phyloP scores from a whole-genome alignment of 495 filamentous ascomycete species.

The Recurvomyces mirabilis region DNA sequence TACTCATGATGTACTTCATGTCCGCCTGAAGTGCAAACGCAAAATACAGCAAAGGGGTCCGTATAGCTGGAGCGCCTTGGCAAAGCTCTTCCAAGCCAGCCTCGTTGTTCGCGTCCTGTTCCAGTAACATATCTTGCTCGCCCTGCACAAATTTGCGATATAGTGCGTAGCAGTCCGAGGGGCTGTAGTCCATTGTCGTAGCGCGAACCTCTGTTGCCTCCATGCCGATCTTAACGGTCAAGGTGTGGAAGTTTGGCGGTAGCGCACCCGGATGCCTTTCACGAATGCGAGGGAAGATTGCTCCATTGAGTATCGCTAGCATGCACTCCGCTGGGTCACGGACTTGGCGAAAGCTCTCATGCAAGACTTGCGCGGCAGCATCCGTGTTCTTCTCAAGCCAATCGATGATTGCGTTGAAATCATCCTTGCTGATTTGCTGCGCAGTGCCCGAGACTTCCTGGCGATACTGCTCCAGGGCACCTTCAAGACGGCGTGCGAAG shows the following conservation, averaged over 20 bases:
- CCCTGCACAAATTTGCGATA: slow-evolving; percentile 10
- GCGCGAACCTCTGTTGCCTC: not conserved
- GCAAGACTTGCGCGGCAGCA: not conserved
- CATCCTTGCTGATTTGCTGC: not conserved
- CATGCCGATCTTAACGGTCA: not conserved
- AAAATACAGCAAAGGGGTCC: slow-evolving; percentile 38
- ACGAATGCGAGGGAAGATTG: slow-evolving; percentile 10
- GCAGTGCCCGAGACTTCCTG: too few relatives aligned
- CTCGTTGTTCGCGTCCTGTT: not conserved
- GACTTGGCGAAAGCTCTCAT: not conserved
- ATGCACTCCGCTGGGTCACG: slow-evolving; percentile 1
- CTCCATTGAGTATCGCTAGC: slow-evolving; percentile 3
- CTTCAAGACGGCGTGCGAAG: not conserved
- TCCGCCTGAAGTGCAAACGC: slow-evolving; percentile 55
- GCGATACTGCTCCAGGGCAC: too few relatives aligned
- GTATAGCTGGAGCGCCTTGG: slow-evolving; percentile 1
- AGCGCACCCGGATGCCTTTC: slow-evolving; percentile 19
- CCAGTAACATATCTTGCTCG: slow-evolving; percentile 7
- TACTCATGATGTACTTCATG: slow-evolving; percentile 43
- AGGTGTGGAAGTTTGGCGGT: slow-evolving; percentile 6
- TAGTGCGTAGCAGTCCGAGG: not conserved
- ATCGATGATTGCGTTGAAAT: not conserved
- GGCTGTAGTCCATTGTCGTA: not conserved
- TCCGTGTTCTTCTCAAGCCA: slow-evolving; percentile 4
- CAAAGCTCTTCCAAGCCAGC: not conserved